Conservation (phyloP, 2,329 filamentous ascomycete species). For the Bipolaris oryzae region DNA sequence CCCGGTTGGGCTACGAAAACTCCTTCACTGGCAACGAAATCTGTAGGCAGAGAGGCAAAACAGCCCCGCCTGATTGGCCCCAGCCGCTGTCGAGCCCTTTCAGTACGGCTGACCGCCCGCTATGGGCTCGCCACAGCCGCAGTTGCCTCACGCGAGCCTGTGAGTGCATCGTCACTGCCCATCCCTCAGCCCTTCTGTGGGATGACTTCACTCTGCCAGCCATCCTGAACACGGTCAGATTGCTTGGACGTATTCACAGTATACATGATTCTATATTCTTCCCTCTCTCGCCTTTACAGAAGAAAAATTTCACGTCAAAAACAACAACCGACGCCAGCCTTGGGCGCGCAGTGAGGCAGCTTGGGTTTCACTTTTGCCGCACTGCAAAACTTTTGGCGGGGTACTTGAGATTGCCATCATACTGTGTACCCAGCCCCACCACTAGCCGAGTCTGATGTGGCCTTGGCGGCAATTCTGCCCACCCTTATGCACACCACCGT, state of each 20-base stretch:
- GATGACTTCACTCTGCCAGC: not conserved
- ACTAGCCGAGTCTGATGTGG: slow-evolving; percentile 12
- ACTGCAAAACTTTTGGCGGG: slow-evolving; percentile 23
- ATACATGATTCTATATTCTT: not conserved
- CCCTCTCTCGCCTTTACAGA: not conserved
- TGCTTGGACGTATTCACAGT: not conserved
- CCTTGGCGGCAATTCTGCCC: slow-evolving; percentile 14
- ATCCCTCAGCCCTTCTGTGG: slow-evolving; percentile 3
- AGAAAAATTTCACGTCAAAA: not conserved
- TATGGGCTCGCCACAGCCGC: slow-evolving; percentile 29
- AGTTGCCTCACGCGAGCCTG: slow-evolving; percentile 30
- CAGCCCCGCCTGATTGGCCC: slow-evolving; percentile 17
- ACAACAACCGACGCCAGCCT: not conserved
- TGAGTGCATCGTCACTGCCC: slow-evolving; percentile 14
- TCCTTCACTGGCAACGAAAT: slow-evolving; percentile 21
- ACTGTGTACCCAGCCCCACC: slow-evolving; percentile 17
- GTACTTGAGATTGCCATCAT: slow-evolving; percentile 20
- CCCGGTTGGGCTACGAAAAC: slow-evolving; percentile 23
- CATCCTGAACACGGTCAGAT: not conserved
- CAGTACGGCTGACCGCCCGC: slow-evolving; percentile 25
- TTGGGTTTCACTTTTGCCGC: slow-evolving; percentile 12
- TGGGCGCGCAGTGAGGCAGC: slow-evolving; percentile 3
- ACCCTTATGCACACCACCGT: slow-evolving; percentile 25
- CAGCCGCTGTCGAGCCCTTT: not conserved
- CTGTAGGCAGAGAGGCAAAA: slow-evolving; percentile 20